Evolutionary conservation across 1,139 yeast species (phyloP).

Genomic region (Hyphopichia fennica): DNA sequence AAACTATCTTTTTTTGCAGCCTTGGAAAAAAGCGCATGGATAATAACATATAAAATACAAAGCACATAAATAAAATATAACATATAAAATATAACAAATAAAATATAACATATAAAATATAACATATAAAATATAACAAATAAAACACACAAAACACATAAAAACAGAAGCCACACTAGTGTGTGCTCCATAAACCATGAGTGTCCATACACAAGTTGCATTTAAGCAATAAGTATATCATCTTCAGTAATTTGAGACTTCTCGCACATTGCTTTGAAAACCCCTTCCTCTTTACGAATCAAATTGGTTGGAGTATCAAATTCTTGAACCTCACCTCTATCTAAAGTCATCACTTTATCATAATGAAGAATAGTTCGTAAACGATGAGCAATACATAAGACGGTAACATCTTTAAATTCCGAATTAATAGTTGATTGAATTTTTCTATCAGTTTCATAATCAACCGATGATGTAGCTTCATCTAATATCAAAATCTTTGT

Average conservation of each 20-base stretch:
- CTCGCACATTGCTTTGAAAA: conserved; percentile 42
- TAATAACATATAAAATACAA: too few species aligned
- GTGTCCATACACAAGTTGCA: too few species aligned
- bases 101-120: too few species aligned
- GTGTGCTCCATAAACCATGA: too few species aligned
- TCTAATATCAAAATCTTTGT: conserved; percentile 52
- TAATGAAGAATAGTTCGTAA: conserved; percentile 39
- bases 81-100: too few species aligned
- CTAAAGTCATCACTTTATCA: conserved; percentile 38
- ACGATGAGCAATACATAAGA: conserved; percentile 44
- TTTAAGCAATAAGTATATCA: conserved; percentile 12
- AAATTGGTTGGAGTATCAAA: conserved; percentile 25
- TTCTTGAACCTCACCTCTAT: conserved; percentile 25
- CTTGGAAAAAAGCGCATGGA: too few species aligned
- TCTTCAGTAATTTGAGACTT: conserved; percentile 27
- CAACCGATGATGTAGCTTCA: conserved; percentile 60
- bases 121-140: too few species aligned
- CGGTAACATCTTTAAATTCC: conserved; percentile 27
- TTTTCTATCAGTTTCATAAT: conserved; percentile 53
- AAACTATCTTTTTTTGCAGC: too few species aligned
- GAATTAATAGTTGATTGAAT: conserved; percentile 40
- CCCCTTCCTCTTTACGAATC: conserved; percentile 25
- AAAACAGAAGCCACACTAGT: too few species aligned
- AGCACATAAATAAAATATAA: too few species aligned
- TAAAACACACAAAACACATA: too few species aligned